These are phyloP conservation scores for Starmerella bombicola DNA, from an alignment of 805 yeast genomes.

Conservation along the genomic window DNA sequence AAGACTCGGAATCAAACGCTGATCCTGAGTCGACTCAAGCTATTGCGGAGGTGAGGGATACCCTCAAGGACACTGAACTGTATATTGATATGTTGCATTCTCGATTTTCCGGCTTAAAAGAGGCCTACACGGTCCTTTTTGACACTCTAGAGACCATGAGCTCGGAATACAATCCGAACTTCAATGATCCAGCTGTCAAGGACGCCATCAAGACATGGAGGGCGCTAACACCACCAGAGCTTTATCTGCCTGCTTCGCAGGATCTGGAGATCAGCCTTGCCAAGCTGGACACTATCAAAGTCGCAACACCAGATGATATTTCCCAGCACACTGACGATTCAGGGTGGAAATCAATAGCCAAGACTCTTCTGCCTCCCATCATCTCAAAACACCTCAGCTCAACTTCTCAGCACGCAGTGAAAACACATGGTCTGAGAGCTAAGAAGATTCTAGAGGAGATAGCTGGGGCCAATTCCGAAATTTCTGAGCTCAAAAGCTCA, in stretches of 20 bases:
- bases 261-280: slow-evolving; percentile 2
- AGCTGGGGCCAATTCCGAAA: neutral
- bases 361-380: slow-evolving; percentile 3
- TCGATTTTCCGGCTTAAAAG: slow-evolving; percentile 5
- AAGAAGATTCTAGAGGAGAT: slow-evolving; percentile 4
- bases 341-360: neutral
- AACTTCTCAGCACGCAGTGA: neutral
- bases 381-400: neutral
- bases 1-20: slow-evolving; percentile 4
- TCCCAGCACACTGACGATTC: neutral
- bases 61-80: slow-evolving; percentile 15
- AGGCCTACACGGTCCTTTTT: slow-evolving; percentile 18
- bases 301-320: slow-evolving; percentile 1
- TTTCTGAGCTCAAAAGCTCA: slow-evolving; percentile 16
- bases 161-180: slow-evolving; percentile 60
- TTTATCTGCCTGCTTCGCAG: neutral
- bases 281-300: slow-evolving; percentile 9
- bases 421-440: slow-evolving; percentile 1
- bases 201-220: slow-evolving; percentile 42
- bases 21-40: slow-evolving; percentile 13
- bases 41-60: slow-evolving; percentile 12
- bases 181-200: slow-evolving; percentile 80
- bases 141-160: slow-evolving; percentile 38
- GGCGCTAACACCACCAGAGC: slow-evolving; percentile 15
- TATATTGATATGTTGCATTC: slow-evolving; percentile 5